Conservation (phyloP, 495 filamentous ascomycete genomes). For the Rhizodiscina lignyota region DNA sequence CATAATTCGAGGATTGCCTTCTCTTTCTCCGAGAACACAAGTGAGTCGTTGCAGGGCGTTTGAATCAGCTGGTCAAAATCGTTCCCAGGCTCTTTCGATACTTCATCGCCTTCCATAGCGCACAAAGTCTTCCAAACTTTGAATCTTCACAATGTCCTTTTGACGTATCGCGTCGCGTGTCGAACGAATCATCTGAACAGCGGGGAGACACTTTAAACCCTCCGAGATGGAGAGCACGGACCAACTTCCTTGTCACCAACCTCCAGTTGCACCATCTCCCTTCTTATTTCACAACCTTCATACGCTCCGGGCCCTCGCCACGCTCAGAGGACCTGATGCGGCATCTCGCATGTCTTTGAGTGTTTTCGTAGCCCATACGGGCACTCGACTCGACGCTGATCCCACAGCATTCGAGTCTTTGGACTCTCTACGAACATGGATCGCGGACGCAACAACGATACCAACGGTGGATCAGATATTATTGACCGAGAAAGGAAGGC, state of each 20-base stretch:
- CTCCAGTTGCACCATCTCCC: too few species aligned
- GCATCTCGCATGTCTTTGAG: slow-evolving; percentile 56
- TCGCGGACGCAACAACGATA: slow-evolving; percentile 49
- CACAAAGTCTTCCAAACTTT: too few species aligned
- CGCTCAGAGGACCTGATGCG: too few species aligned
- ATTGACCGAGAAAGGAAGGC: slow-evolving; percentile 67
- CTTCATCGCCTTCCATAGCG: not conserved
- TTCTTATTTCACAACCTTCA: too few species aligned
- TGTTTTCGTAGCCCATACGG: slow-evolving; percentile 77
- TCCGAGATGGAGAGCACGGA: too few species aligned
- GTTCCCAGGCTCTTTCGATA: not conserved
- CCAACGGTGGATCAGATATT: slow-evolving; percentile 56
- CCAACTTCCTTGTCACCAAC: too few species aligned
- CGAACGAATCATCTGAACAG: too few species aligned
- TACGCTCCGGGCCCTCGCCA: too few species aligned
- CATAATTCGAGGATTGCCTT: slow-evolving; percentile 46
- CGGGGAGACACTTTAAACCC: too few species aligned
- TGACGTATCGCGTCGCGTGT: too few species aligned
- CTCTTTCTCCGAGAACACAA: slow-evolving; percentile 45
- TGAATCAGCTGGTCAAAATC: not conserved
- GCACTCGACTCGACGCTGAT: slow-evolving; percentile 63
- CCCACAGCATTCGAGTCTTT: slow-evolving; percentile 43
- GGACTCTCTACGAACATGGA: slow-evolving; percentile 52
- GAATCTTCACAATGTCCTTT: too few species aligned
- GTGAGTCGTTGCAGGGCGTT: slow-evolving; percentile 19